Evolutionary conservation across 2,329 filamentous ascomycete genomes (phyloP).

Genomic region (Colletotrichum tropicicola): DNA sequence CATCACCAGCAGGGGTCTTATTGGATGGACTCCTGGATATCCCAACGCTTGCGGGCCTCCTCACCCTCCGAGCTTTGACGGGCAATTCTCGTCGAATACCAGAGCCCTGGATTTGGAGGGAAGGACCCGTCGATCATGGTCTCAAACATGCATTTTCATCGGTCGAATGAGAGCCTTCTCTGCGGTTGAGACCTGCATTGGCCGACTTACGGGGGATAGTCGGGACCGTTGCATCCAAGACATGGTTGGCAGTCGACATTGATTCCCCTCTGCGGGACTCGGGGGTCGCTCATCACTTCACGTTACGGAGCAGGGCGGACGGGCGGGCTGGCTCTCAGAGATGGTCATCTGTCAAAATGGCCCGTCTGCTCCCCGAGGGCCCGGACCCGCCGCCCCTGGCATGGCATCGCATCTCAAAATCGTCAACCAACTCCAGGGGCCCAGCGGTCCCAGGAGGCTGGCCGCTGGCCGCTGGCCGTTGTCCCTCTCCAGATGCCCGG

Average conservation of each 20-base stretch:
- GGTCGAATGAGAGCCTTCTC: slow-evolving; percentile 19
- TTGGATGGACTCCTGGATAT: neutral
- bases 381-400: slow-evolving; percentile 7
- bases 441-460: slow-evolving; percentile 2
- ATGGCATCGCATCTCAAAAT: slow-evolving; percentile 20
- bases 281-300: neutral
- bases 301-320: too few relatives aligned
- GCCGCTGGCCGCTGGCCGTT: too few relatives aligned
- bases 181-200: slow-evolving; percentile 27
- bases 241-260: neutral
- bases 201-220: slow-evolving; percentile 19
- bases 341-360: neutral
- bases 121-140: slow-evolving; percentile 34
- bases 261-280: slow-evolving; percentile 10
- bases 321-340: neutral
- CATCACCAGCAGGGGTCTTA: too few relatives aligned
- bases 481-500: slow-evolving; percentile 24
- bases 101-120: slow-evolving; percentile 33
- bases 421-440: slow-evolving; percentile 11
- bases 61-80: neutral
- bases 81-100: slow-evolving; percentile 13
- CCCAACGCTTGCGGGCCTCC: neutral
- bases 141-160: slow-evolving; percentile 26
- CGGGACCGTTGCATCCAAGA: slow-evolving; percentile 20
- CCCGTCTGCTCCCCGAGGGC: neutral